Percentiles rank a stretch among this genome's conserved stretches.
These are phyloP conservation scores for Acacia confusa DNA, from an alignment of 306 rosid species.

Conservation along the genomic window DNA sequence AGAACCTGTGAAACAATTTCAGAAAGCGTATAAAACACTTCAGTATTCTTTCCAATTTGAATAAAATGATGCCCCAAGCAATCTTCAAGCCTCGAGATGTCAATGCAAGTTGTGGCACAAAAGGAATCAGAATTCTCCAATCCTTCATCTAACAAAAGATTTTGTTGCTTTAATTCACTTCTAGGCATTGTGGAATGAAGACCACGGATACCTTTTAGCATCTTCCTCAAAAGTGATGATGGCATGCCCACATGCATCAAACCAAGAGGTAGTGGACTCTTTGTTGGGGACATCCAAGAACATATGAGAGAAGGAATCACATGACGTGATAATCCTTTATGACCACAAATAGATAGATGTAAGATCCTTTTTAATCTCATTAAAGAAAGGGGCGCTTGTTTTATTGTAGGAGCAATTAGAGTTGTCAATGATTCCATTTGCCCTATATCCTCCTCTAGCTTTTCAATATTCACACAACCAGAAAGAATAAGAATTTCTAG, in stretches of 20 bases:
- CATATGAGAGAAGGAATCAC: neutral
- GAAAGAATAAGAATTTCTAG: neutral
- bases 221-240: neutral
- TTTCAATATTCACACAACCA: neutral
- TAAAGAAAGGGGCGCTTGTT: neutral
- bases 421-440: neutral
- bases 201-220: neutral
- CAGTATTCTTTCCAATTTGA: neutral
- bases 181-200: neutral
- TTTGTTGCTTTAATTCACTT: neutral
- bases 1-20: neutral
- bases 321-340: neutral
- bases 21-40: neutral
- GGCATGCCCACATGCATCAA: neutral
- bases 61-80: neutral
- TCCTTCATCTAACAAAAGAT: neutral
- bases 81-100: neutral
- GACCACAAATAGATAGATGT: neutral
- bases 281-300: neutral
- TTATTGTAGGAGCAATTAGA: neutral
- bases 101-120: neutral
- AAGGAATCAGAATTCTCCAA: neutral
- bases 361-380: neutral
- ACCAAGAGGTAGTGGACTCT: neutral
- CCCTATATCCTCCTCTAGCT: neutral